phyloP scores from a whole-genome alignment of 1,139 yeast genomes.

The Lodderomyces metapsilosis region DNA sequence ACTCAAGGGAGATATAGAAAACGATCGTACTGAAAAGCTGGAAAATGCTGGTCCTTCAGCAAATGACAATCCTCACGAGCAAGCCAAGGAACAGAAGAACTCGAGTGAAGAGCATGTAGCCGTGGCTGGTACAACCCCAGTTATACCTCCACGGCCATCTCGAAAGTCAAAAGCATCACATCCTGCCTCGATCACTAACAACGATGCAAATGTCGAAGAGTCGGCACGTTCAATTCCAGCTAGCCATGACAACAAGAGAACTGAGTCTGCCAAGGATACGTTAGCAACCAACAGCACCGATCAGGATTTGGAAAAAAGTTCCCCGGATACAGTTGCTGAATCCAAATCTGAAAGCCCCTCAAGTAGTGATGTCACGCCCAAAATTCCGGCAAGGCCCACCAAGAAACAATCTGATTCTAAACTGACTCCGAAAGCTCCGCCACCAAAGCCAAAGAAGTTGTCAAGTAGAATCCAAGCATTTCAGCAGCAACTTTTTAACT shows the following conservation, averaged over 20 bases:
- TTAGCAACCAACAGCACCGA: neutral
- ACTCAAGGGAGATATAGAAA: too few relatives aligned
- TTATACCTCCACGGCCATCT: neutral
- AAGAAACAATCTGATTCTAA: conserved; percentile 4
- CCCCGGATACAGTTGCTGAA: neutral
- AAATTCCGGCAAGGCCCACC: conserved; percentile 14
- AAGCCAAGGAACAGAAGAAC: neutral
- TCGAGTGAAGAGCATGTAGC: neutral
- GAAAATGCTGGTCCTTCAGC: neutral
- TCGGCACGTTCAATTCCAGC: neutral
- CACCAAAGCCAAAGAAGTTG: conserved; percentile 72
- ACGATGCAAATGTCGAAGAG: neutral
- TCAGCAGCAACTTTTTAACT: conserved; percentile 44
- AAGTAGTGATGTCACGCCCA: conserved; percentile 2
- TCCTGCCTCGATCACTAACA: neutral
- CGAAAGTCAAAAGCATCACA: neutral
- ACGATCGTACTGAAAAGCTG: too few relatives aligned
- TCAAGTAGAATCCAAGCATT: conserved; percentile 78
- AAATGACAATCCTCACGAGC: neutral
- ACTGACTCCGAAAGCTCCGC: conserved; percentile 32
- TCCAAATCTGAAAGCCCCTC: neutral
- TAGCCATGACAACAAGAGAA: neutral
- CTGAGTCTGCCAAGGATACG: neutral
- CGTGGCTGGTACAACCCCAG: neutral
- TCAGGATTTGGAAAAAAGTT: neutral